These are phyloP conservation scores for Trichoderma orchidacearum DNA, from an alignment of 495 filamentous ascomycete species.

Conservation along the genomic window DNA sequence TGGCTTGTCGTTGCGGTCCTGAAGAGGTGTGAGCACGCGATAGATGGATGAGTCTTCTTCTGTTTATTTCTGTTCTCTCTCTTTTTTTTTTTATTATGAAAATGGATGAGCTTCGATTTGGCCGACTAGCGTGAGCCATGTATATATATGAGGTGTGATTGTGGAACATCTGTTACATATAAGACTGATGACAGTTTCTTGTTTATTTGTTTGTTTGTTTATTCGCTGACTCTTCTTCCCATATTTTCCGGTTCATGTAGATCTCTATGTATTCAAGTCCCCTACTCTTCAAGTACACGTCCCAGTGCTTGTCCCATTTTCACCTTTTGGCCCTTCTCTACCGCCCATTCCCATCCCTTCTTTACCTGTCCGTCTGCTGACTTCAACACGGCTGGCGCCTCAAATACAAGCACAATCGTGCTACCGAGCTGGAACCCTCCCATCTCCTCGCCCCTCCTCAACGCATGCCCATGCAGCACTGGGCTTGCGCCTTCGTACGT, in stretches of 20 bases:
- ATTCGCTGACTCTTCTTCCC: neutral
- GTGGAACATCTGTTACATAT: no score
- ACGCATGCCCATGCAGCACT: conserved; percentile 68
- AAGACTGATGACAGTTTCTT: neutral
- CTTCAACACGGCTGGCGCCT: conserved; percentile 61
- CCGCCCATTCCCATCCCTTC: conserved; percentile 68
- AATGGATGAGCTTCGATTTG: no score
- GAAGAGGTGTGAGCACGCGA: conserved; percentile 14
- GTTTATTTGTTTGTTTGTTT: neutral
- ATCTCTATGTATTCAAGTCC: neutral
- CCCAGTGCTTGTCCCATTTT: conserved; percentile 82
- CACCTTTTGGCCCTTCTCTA: conserved; percentile 74
- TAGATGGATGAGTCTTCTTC: neutral
- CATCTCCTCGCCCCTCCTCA: conserved; percentile 89
- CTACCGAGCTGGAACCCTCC: conserved; percentile 95
- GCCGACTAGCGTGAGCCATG: no score
- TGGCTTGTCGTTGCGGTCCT: conserved; percentile 70
- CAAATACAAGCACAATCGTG: conserved; percentile 92
- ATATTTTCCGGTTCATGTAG: neutral
- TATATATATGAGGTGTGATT: no score
- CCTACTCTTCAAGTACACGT: conserved; percentile 14
- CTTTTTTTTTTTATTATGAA: neutral
- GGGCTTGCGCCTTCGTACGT: conserved; percentile 68
- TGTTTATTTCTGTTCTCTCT: neutral
- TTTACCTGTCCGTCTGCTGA: conserved; percentile 49